Conservation (phyloP, 169 alveolate species). For the Plasmodium ovale region DNA sequence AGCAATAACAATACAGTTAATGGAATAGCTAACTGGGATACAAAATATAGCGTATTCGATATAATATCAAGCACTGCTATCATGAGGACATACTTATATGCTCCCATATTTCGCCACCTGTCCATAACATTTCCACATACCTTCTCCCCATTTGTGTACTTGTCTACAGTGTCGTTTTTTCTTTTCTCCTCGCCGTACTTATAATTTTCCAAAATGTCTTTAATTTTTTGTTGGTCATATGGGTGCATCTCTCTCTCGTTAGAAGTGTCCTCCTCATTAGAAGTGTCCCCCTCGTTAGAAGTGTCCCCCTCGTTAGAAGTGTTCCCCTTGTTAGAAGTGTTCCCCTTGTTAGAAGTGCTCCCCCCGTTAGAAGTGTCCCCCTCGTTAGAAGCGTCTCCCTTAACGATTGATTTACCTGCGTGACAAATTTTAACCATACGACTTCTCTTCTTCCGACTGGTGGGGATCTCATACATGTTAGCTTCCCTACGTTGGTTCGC, state of each 20-base stretch:
- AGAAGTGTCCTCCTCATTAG: neutral
- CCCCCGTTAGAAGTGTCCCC: too few relatives aligned
- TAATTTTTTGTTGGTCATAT: conserved; percentile 18
- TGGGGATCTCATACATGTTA: too few relatives aligned
- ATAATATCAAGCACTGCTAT: conserved; percentile 48
- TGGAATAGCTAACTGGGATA: conserved; percentile 72
- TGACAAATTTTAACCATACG: too few relatives aligned
- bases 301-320: too few relatives aligned
- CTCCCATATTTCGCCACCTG: conserved; percentile 44
- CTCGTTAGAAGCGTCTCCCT: too few relatives aligned
- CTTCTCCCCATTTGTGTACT: neutral
- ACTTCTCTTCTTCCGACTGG: too few relatives aligned
- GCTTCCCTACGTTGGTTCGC: too few relatives aligned
- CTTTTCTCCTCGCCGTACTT: neutral
- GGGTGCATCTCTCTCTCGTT: neutral
- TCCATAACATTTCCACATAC: neutral
- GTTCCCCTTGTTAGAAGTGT: too few relatives aligned
- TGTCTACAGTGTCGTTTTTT: neutral
- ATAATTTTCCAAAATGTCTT: conserved; percentile 22
- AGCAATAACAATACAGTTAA: conserved; percentile 46
- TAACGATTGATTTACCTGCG: too few relatives aligned
- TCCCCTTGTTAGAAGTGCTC: too few relatives aligned
- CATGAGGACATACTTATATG: conserved; percentile 48
- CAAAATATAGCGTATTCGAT: conserved; percentile 58
- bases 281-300: neutral